A percentile compares a stretch with the other conserved stretches of the same genome.
These are phyloP conservation scores for Melampsora larici-populina DNA, from an alignment of 1,284 basidiomycete genomes.

Conservation along the genomic window DNA sequence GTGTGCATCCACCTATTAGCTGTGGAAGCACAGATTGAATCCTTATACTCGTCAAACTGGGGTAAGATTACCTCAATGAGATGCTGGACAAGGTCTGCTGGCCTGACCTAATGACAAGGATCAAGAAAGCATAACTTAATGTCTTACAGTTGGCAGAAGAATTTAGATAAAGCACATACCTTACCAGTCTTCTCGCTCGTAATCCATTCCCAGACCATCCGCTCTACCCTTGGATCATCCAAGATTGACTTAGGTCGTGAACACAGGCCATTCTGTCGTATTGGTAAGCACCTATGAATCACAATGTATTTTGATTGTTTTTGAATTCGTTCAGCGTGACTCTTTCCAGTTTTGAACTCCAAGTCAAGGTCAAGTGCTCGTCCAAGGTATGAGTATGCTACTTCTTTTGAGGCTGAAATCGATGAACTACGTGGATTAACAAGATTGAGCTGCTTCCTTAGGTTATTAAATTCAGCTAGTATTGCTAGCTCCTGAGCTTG, in stretches of 20 bases:
- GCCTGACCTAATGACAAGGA: not conserved
- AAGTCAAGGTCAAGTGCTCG: not conserved
- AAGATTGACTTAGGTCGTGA: not conserved
- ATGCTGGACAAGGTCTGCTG: not conserved
- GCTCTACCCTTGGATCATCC: not conserved
- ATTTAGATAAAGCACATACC: no score
- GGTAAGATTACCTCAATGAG: not conserved
- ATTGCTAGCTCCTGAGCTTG: not conserved
- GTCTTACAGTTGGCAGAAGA: no score
- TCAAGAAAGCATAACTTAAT: not conserved
- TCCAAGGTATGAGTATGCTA: not conserved
- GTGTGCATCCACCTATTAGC: conserved; percentile 20
- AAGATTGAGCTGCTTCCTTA: not conserved
- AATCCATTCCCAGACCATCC: not conserved
- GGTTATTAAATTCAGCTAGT: not conserved
- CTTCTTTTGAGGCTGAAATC: not conserved
- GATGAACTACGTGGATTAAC: not conserved
- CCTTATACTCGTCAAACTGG: conserved; percentile 1
- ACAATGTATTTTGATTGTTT: not conserved
- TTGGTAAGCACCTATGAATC: not conserved
- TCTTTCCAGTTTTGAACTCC: not conserved
- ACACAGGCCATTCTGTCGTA: not conserved
- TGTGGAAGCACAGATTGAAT: not conserved
- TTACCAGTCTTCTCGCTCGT: not conserved
- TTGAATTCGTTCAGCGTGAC: not conserved